Conservation (phyloP, 495 filamentous ascomycete genomes). For the Filosporella fistucella region DNA sequence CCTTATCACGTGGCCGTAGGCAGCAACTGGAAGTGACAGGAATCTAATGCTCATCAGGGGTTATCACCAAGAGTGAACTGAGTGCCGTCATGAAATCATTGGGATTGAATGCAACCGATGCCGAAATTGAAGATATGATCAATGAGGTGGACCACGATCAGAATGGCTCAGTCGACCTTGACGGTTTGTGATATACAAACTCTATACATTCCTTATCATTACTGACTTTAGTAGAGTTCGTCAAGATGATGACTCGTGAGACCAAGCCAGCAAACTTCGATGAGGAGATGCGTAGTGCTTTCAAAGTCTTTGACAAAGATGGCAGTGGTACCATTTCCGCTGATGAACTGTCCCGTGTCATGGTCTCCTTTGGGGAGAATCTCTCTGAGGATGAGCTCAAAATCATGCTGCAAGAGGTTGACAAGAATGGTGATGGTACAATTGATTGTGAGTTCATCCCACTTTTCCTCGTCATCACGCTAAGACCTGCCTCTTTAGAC, state of each 20-base stretch:
- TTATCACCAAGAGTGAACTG: conserved; percentile 14
- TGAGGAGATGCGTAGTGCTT: conserved; percentile 40
- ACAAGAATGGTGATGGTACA: conserved; percentile 40
- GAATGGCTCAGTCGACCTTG: conserved; percentile 40
- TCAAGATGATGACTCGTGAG: conserved; percentile 39
- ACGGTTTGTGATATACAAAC: conserved; percentile 24
- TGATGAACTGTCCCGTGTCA: conserved; percentile 38
- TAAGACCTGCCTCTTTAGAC: conserved; percentile 1
- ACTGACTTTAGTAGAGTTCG: conserved; percentile 31
- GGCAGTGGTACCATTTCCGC: conserved; percentile 40
- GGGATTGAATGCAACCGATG: conserved; percentile 36
- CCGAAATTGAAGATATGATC: conserved; percentile 41
- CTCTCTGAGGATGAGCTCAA: conserved; percentile 41
- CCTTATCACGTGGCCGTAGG: too few species aligned
- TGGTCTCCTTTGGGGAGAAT: conserved; percentile 42
- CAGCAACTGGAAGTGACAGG: too few species aligned
- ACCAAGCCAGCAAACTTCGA: conserved; percentile 37
- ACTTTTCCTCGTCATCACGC: not conserved
- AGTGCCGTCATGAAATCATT: conserved; percentile 35
- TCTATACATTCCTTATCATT: not conserved
- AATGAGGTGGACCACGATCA: conserved; percentile 41
- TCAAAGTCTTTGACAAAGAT: conserved; percentile 46
- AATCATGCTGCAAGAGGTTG: conserved; percentile 43
- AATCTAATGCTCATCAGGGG: conserved; percentile 6
- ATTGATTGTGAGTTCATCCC: conserved; percentile 43